Base-by-base conservation (phyloP, 495 filamentous ascomycete species). In the Aspergillus campestris region DNA sequence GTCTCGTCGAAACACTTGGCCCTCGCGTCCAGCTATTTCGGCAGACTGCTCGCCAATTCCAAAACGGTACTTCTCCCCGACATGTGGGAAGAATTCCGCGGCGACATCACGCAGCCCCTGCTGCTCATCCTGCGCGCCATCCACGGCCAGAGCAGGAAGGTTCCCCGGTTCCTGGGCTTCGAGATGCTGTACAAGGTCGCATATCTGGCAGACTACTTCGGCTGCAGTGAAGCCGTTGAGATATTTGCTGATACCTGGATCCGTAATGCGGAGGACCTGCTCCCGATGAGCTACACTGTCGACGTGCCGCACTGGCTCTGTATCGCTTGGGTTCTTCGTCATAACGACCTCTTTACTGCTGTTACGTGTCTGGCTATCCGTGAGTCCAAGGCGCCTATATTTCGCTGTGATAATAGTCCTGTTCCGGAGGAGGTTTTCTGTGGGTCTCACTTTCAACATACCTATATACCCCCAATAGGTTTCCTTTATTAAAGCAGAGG, bases 1-100 rank as follows among this genome's bases (percentile, higher is more conserved):
- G 66, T 72, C 10, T 77, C 71, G 3, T 75, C 72, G 0, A 67
- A 61, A 34, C 69, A 75, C 42, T 49, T 78, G 7, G 49, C 50
- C 3, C 52, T 74, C 6, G 67, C 66, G 0, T 78, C 70, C 6
- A 50, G 58, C 5, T 55, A 57, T 6, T 75, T 77, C 56, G 52
- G 50, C 18, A 24, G 18, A 24, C 18, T 24, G 18, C 18, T 24
- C 31, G 9, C 29, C 10, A 13, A 14, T 11, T 5, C 12, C 3
- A 6, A 39, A 15, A 38, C 47, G 36, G 8, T 58, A 57, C 11
- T 43, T 60, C 6, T 39, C 70, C 30, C 31, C 51, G 12, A 44
- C 68, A 2, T 44, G 50, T 8, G 18, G 18, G 18, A 4, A 4
- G 18, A 24, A 2, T 24, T 4, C 18, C 46, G 51, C n/a, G 47